phyloP scores from a whole-genome alignment of 176 grass and related monocot species.

The Aegilops sharonensis region DNA sequence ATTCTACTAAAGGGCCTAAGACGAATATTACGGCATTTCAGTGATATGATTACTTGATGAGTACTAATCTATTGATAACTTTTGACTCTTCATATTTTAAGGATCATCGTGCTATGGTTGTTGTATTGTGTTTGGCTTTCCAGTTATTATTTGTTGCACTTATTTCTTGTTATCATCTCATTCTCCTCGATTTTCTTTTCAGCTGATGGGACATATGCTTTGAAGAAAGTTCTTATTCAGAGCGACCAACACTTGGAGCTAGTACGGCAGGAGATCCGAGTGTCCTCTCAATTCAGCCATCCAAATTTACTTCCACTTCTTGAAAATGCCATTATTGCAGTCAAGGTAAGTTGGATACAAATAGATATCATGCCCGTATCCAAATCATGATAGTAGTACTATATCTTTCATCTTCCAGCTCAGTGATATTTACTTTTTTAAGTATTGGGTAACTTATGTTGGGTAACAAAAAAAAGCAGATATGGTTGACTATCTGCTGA shows the following conservation, averaged over 20 bases:
- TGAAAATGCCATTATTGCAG: conserved; percentile 76
- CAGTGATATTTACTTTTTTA: background rate
- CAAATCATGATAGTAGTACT: background rate
- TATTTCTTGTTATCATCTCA: conserved; percentile 11
- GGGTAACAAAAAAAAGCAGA: background rate
- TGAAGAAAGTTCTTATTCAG: conserved; percentile 91
- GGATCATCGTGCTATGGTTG: background rate
- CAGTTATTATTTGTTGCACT: background rate
- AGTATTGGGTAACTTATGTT: background rate
- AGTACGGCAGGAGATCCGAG: conserved; percentile 73
- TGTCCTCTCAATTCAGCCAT: conserved; percentile 86
- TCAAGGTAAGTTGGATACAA: conserved; percentile 58
- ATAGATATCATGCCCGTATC: background rate
- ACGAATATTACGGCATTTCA: background rate
- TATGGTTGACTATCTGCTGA: background rate
- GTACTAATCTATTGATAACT: conserved; percentile 7
- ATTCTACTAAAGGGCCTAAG: background rate
- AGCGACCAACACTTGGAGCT: conserved; percentile 68
- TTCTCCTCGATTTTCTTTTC: conserved; percentile 22
- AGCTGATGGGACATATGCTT: conserved; percentile 83
- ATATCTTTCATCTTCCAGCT: background rate
- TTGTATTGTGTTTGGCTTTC: background rate
- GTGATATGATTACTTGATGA: background rate
- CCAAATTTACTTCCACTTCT: conserved; percentile 94
- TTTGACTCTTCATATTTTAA: background rate